Base-by-base conservation (phyloP, 768 basidiomycete genomes). In the Cystofilobasidium capitatum region DNA sequence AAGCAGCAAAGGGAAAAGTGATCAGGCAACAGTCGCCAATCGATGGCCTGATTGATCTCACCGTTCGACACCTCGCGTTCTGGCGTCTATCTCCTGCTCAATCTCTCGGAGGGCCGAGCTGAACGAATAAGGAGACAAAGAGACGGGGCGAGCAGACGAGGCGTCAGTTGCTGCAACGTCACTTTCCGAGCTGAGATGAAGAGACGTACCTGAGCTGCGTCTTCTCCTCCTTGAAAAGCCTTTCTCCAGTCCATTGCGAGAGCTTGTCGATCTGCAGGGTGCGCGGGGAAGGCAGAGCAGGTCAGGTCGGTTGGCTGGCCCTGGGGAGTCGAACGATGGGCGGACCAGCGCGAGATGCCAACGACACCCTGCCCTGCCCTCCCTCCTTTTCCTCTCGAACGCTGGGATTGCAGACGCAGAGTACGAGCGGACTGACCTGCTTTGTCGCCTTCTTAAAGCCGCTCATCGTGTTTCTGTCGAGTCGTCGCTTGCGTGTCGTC, bases 241-340 rank as follows among this genome's bases (percentile, higher is more conserved):
- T 87, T 78, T 93, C 90, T 47, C 88, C 89, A 7, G 88, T 89
- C 88, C 89, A 89, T 88, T 92, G 73, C 51, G 69, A 70, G 57
- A 66, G 45, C 58, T 66, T 66, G 65, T 66, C 65, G 24, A 66
- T 47, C 65, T 66, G 65, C 51, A 65, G 31, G 37, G 24, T 22
- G 26, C 13, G 57, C 22, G 17, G 26, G 20, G 9, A 26, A n/a
- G 31, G 20, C 5, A 29, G n/a, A 9, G 22, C 26, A 31, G 37
- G 47, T n/a, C 35, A 49, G 31, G 22, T 42, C 26, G 13, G n/a
- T n/a, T 31, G 20, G 22, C 5, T 24, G 35, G 31, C n/a, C 22
- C 24, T 13, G 5, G 29, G 31, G 8, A 33, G 22, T 13, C 26
- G 55, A 13, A 17, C 12, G 26, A 57, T 14, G 26, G 16, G 8